These are phyloP conservation scores for Cutaneotrichosporon sp. DNA, from an alignment of 1,284 basidiomycete genomes.

Conservation along the genomic window DNA sequence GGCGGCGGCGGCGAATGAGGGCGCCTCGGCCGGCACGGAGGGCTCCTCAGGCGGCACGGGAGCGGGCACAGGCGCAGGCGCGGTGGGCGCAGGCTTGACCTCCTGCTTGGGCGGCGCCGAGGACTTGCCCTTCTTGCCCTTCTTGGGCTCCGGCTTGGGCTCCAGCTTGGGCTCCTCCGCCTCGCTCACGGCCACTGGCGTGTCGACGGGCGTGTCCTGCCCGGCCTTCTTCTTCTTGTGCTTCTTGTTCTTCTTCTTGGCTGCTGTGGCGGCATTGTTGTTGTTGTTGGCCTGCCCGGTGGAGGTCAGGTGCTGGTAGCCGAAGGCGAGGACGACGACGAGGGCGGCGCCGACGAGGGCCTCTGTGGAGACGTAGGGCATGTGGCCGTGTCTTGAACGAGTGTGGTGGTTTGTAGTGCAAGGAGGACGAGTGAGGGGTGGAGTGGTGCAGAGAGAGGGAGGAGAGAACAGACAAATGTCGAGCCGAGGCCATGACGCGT, in stretches of 20 bases:
- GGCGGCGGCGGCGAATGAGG: slow-evolving; percentile 21
- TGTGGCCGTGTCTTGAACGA: slow-evolving; percentile 15
- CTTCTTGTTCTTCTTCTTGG: slow-evolving; percentile 39
- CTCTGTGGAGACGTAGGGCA: slow-evolving; percentile 53
- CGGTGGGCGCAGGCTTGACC: slow-evolving; percentile 1
- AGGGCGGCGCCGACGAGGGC: slow-evolving; percentile 44
- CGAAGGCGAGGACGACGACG: slow-evolving; percentile 40
- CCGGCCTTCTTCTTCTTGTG: slow-evolving; percentile 31
- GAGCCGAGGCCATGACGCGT: neutral
- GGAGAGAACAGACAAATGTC: neutral
- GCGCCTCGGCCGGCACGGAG: neutral
- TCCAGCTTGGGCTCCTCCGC: slow-evolving; percentile 16
- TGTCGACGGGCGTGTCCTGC: neutral
- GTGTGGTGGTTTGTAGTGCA: neutral
- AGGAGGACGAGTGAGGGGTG: no score
- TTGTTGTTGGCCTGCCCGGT: neutral
- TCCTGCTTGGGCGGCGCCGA: neutral
- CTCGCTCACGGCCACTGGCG: neutral
- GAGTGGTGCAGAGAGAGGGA: neutral
- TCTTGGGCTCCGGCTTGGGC: slow-evolving; percentile 12
- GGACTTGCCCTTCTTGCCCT: neutral
- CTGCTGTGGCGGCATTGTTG: slow-evolving; percentile 6
- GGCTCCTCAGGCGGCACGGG: neutral
- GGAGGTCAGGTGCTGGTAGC: slow-evolving; percentile 38
- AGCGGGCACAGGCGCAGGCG: neutral